Conservation (phyloP, 257 asterid species). For the Scutellaria minor region DNA sequence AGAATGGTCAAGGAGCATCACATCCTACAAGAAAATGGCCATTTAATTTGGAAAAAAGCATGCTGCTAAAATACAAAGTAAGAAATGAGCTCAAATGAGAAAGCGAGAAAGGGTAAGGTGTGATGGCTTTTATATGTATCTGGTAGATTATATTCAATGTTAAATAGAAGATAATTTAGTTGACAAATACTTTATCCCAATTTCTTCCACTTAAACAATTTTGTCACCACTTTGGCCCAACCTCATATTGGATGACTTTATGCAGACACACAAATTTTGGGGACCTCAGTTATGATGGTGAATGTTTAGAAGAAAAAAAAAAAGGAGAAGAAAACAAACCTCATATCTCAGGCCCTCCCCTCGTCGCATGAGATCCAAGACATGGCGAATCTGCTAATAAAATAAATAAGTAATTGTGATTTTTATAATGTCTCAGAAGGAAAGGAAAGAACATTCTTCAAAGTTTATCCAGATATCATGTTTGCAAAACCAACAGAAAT, state of each 20-base stretch:
- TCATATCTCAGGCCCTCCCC: constrained; percentile 90
- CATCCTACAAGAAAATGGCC: constrained; percentile 44
- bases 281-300: not conserved
- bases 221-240: not conserved
- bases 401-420: not conserved
- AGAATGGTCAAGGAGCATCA: constrained; percentile 62
- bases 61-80: not conserved
- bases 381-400: constrained; percentile 85
- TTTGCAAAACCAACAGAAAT: constrained; percentile 1
- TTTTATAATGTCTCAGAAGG: not conserved
- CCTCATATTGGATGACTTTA: not conserved
- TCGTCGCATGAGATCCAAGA: constrained; percentile 91
- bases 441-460: not conserved
- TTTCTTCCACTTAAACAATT: not conserved
- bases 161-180: constrained; percentile 8
- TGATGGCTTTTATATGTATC: no score
- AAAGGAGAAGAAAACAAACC: constrained; percentile 52
- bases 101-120: not conserved
- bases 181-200: not conserved
- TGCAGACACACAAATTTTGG: not conserved
- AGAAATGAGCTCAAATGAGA: constrained; percentile 13
- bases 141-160: not conserved
- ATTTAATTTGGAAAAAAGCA: constrained; percentile 12
- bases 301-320: not conserved
- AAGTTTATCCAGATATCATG: constrained; percentile 11